Evolutionary conservation across 2,329 filamentous ascomycete species (phyloP).

Genomic region (Botrytis byssoidea): DNA sequence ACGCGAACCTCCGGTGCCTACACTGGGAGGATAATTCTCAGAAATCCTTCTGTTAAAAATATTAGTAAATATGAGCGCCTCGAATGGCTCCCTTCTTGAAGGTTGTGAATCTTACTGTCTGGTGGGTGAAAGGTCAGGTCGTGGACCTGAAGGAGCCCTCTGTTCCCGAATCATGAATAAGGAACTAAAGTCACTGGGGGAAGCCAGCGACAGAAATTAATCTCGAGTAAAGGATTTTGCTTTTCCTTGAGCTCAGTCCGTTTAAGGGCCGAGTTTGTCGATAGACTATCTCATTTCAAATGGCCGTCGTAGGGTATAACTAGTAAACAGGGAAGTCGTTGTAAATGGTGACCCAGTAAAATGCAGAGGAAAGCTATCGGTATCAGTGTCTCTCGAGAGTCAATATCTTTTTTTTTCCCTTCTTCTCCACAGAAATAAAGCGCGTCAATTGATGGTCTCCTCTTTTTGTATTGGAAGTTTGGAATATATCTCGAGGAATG

Average conservation of each 20-base stretch:
- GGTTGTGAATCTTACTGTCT: slow-evolving; percentile 48
- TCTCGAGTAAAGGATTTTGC: slow-evolving; percentile 24
- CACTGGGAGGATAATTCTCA: slow-evolving; percentile 24
- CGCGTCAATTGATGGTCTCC: slow-evolving; percentile 16
- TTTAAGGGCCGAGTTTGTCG: slow-evolving; percentile 36
- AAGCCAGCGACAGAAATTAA: slow-evolving; percentile 28
- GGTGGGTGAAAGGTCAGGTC: slow-evolving; percentile 57
- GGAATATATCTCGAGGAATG: not conserved
- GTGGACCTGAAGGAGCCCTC: slow-evolving; percentile 57
- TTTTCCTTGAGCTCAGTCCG: slow-evolving; percentile 34
- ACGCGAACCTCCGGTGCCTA: slow-evolving; percentile 27
- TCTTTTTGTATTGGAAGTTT: not conserved
- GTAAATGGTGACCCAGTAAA: not conserved
- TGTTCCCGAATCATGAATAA: slow-evolving; percentile 52
- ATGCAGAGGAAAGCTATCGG: slow-evolving; percentile 12
- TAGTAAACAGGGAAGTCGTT: slow-evolving; percentile 20
- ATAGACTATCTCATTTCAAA: slow-evolving; percentile 38
- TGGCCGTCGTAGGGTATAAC: slow-evolving; percentile 18
- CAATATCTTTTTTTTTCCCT: not conserved
- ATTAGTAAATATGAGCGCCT: slow-evolving; percentile 21
- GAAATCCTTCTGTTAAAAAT: slow-evolving; percentile 28
- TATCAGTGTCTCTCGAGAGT: not conserved
- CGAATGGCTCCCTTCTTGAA: not conserved
- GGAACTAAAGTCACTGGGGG: slow-evolving; percentile 24
- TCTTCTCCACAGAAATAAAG: slow-evolving; percentile 10